Evolutionary conservation across 768 basidiomycete genomes (phyloP).

Genomic region (Tylopilus rubrobrunneus): DNA sequence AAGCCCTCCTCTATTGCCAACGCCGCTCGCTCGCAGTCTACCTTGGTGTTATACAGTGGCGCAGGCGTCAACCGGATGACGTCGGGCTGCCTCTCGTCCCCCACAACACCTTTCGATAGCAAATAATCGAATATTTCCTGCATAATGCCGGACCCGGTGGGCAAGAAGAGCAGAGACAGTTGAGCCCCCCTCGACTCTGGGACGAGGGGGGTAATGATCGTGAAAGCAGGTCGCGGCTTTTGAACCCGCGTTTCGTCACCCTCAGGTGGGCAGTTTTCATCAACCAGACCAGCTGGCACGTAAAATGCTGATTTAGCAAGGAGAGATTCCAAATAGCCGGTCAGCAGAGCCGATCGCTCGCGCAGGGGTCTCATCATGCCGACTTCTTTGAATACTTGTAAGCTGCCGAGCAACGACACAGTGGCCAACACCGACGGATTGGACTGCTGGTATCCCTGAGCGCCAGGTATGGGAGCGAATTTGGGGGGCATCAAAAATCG

Average conservation of each 20-base stretch:
- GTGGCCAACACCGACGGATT: conserved; percentile 84
- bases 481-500: conserved; percentile 86
- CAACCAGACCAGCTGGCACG: conserved; percentile 39
- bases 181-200: conserved; percentile 76
- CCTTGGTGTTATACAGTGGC: conserved; percentile 81
- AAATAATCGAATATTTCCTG: conserved; percentile 58
- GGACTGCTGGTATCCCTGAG: conserved; percentile 94
- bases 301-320: conserved; percentile 64
- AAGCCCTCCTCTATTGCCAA: conserved; percentile 60
- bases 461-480: conserved; percentile 84
- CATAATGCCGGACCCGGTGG: conserved; percentile 59
- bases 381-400: conserved; percentile 74
- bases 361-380: conserved; percentile 72
- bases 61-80: conserved; percentile 87
- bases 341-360: conserved; percentile 66
- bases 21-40: conserved; percentile 73
- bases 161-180: conserved; percentile 80
- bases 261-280: conserved; percentile 26
- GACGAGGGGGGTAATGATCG: conserved; percentile 85
- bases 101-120: conserved; percentile 71
- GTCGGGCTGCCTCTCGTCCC: conserved; percentile 88
- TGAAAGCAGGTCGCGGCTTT: conserved; percentile 52
- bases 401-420: conserved; percentile 77
- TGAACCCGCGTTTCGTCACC: conserved; percentile 14
- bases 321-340: conserved; percentile 62